Evolutionary conservation across 306 rosid genomes (phyloP).

Genomic region (Pterocarpus santalinus): DNA sequence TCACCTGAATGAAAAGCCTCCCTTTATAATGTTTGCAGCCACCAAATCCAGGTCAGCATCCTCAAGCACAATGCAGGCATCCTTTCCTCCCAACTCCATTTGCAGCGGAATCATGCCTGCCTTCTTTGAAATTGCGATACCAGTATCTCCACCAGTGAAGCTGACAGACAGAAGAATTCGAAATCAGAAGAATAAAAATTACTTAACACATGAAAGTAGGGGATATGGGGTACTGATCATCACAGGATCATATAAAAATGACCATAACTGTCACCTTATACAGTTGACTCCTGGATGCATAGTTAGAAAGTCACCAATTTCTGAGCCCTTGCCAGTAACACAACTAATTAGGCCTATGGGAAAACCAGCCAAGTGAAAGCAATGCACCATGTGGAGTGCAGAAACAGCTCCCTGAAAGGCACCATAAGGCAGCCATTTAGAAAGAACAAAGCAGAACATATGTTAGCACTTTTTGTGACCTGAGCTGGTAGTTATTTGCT

Average conservation of each 20-base stretch:
- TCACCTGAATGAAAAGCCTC: constrained; percentile 97
- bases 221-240: background rate
- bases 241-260: constrained; percentile 7
- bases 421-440: constrained; percentile 24
- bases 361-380: constrained; percentile 97
- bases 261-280: constrained; percentile 64
- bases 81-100: constrained; percentile 99
- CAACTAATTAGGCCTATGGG: constrained; percentile 93
- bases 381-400: constrained; percentile 88
- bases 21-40: constrained; percentile 86
- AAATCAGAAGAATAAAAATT: constrained; percentile 32
- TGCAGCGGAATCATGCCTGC: constrained; percentile 96
- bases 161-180: constrained; percentile 49
- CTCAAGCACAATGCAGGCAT: constrained; percentile 99
- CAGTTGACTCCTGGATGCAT: constrained; percentile 98
- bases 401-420: constrained; percentile 88
- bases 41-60: constrained; percentile 98
- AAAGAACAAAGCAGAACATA: constrained; percentile 16
- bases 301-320: constrained; percentile 96
- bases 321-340: constrained; percentile 96
- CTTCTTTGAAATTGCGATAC: constrained; percentile 92
- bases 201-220: constrained; percentile 4
- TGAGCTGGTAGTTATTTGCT: background rate
- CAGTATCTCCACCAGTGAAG: constrained; percentile 99
- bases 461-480: background rate